A percentile compares a stretch with the other conserved stretches of the same genome.
phyloP scores from a whole-genome alignment of 371 early-diverging fungal genomes.

The Haplosporangium sp. region DNA sequence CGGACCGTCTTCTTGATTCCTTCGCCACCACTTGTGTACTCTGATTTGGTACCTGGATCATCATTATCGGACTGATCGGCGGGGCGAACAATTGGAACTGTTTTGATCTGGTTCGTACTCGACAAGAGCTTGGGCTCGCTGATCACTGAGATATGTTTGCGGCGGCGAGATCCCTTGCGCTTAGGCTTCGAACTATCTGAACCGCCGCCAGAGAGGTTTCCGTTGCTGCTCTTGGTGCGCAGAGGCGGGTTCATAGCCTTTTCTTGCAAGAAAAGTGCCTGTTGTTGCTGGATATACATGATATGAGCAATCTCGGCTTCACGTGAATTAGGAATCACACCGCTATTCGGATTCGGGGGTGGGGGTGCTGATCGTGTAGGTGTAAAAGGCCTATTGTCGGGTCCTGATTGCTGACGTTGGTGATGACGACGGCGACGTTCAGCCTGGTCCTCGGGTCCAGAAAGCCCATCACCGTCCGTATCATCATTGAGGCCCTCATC shows the following conservation, averaged over 20 bases:
- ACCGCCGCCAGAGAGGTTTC: constrained; percentile 38
- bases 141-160: constrained; percentile 50
- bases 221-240: constrained; percentile 38
- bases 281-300: constrained; percentile 55
- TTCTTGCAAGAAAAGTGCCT: constrained; percentile 52
- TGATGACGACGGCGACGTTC: constrained; percentile 31
- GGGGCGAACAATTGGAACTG: constrained; percentile 52
- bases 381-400: constrained; percentile 24
- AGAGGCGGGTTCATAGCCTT: constrained; percentile 53
- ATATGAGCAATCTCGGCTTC: constrained; percentile 49
- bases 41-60: constrained; percentile 43
- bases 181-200: constrained; percentile 41
- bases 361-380: constrained; percentile 48
- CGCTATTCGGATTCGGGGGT: constrained; percentile 23
- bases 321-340: constrained; percentile 32
- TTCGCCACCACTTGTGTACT: constrained; percentile 53
- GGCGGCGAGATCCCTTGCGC: constrained; percentile 38
- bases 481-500: constrained; percentile 48
- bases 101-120: constrained; percentile 48
- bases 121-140: constrained; percentile 53
- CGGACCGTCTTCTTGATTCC: constrained; percentile 53
- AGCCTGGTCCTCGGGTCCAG: constrained; percentile 44
- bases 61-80: constrained; percentile 53
- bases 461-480: constrained; percentile 49
- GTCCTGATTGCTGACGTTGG: constrained; percentile 12